These are phyloP conservation scores for Sarcodon sp. DNA, from an alignment of 768 basidiomycete genomes.

Conservation along the genomic window DNA sequence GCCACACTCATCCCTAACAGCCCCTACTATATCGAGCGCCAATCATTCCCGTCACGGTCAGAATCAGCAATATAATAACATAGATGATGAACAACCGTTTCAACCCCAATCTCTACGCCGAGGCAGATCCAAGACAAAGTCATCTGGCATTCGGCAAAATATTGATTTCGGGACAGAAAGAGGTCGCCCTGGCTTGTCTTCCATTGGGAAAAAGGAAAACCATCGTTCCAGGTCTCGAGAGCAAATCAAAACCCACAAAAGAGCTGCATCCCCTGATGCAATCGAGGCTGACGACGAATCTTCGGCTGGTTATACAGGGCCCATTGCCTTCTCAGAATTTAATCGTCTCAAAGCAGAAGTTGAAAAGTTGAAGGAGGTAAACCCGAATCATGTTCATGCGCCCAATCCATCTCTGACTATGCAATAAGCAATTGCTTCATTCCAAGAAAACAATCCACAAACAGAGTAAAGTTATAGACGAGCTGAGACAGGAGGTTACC, in stretches of 20 bases:
- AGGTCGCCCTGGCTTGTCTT: conserved; percentile 1
- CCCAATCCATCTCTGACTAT: neutral
- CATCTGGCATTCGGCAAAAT: conserved; percentile 5
- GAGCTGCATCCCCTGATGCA: conserved; percentile 14
- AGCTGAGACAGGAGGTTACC: conserved; percentile 11
- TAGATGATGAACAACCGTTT: conserved; percentile 1
- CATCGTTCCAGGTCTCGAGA: conserved; percentile 25
- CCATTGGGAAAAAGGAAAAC: conserved; percentile 11
- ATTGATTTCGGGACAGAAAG: conserved; percentile 10
- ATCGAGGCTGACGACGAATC: conserved; percentile 14
- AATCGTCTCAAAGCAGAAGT: conserved; percentile 12
- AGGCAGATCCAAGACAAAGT: conserved; percentile 2
- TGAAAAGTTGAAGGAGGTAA: conserved; percentile 12
- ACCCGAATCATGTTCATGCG: neutral
- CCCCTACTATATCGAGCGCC: neutral
- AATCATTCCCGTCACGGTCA: neutral
- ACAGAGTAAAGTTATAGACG: conserved; percentile 17
- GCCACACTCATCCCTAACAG: conserved; percentile 1
- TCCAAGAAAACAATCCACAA: conserved; percentile 13
- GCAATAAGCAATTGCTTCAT: conserved; percentile 8
- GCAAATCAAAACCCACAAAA: conserved; percentile 8
- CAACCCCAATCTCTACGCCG: neutral
- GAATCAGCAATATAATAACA: neutral
- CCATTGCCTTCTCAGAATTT: conserved; percentile 8
- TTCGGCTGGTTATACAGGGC: conserved; percentile 1